Evolutionary conservation across 768 basidiomycete species (phyloP).

Genomic region (Agaricus sinodeliciosus): DNA sequence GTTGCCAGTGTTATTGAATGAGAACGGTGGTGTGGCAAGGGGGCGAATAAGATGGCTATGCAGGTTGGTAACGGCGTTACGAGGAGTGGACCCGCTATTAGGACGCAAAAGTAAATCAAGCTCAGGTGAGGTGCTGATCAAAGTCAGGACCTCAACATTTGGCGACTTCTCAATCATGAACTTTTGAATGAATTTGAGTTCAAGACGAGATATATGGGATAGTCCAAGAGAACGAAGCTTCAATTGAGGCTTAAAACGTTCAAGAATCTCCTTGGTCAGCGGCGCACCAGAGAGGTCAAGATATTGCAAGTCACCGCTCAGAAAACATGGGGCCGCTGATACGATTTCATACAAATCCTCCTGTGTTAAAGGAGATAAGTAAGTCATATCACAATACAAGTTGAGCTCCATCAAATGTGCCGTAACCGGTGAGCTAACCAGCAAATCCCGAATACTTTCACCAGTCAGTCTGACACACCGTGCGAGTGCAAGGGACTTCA

Average conservation of each 20-base stretch:
- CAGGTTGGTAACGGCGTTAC: constrained; percentile 69
- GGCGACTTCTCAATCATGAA: constrained; percentile 66
- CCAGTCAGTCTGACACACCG: constrained; percentile 83
- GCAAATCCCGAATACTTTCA: constrained; percentile 66
- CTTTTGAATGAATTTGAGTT: constrained; percentile 53
- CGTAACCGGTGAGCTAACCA: constrained; percentile 62
- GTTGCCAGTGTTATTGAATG: constrained; percentile 41
- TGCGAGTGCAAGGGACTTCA: constrained; percentile 77
- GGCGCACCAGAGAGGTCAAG: constrained; percentile 87
- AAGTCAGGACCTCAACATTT: constrained; percentile 81
- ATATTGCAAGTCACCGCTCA: constrained; percentile 67
- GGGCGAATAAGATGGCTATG: constrained; percentile 77
- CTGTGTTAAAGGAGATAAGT: constrained; percentile 60
- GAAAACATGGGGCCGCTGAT: constrained; percentile 72
- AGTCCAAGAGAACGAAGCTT: constrained; percentile 84
- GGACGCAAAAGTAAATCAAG: constrained; percentile 50
- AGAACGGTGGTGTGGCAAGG: constrained; percentile 73
- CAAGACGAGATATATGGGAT: constrained; percentile 73
- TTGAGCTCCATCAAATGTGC: constrained; percentile 67
- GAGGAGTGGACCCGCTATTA: constrained; percentile 33
- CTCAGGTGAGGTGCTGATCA: constrained; percentile 72
- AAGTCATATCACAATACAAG: constrained; percentile 85
- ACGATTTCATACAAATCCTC: constrained; percentile 66
- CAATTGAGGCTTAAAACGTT: constrained; percentile 55
- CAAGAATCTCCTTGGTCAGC: constrained; percentile 51